Evolutionary conservation across 1,284 basidiomycete species (phyloP).

Genomic region (Ceratobasidium sp.): DNA sequence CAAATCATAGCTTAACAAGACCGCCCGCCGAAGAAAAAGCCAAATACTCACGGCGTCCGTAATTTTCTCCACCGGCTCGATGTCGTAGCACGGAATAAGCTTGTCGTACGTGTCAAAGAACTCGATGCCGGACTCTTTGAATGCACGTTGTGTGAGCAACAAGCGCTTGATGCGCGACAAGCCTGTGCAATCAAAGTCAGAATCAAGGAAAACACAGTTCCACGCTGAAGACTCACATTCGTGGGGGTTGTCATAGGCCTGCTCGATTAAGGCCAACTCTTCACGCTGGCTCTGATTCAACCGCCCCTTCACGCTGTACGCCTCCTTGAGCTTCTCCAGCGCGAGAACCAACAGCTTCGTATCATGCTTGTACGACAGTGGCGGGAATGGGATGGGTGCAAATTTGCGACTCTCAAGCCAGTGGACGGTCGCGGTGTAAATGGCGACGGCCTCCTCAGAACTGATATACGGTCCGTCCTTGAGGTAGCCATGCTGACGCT

Average conservation of each 20-base stretch:
- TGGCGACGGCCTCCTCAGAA: constrained; percentile 95
- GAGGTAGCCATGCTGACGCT: constrained; percentile 95
- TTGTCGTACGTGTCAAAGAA: constrained; percentile 97
- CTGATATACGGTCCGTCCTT: constrained; percentile 98
- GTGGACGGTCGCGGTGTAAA: constrained; percentile 96
- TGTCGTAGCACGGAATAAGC: constrained; percentile 97
- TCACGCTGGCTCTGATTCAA: constrained; percentile 97
- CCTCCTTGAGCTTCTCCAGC: constrained; percentile 96
- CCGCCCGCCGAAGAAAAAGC: not conserved
- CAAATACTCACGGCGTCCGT: constrained; percentile 81
- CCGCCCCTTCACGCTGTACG: constrained; percentile 96
- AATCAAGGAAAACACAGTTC: not conserved
- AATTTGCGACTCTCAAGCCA: constrained; percentile 98
- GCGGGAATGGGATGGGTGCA: constrained; percentile 96
- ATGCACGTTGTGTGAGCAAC: constrained; percentile 93
- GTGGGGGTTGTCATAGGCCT: constrained; percentile 95
- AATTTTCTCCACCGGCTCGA: constrained; percentile 98
- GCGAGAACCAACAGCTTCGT: constrained; percentile 95
- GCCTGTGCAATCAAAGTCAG: constrained; percentile 58
- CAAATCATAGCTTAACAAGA: constrained; percentile 49
- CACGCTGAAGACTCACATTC: constrained; percentile 67
- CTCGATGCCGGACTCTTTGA: constrained; percentile 96
- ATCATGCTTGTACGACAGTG: constrained; percentile 97
- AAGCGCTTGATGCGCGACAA: constrained; percentile 96
- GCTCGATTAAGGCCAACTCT: constrained; percentile 94